phyloP scores from a whole-genome alignment of 345 rosid genomes.

The Citropsis articulata region DNA sequence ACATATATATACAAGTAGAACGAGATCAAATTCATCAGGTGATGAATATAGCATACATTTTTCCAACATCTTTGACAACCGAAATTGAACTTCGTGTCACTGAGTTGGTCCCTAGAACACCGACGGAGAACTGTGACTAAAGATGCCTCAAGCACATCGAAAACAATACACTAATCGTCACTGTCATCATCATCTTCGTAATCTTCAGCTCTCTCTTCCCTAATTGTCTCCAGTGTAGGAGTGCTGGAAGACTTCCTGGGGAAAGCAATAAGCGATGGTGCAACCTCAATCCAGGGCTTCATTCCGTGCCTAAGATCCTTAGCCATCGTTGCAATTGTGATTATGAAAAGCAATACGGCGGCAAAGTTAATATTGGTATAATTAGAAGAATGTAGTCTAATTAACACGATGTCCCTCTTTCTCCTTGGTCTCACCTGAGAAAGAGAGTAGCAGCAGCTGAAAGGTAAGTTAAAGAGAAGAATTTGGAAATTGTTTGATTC shows the following conservation, averaged over 20 bases:
- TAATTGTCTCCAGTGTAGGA: slow-evolving; percentile 43
- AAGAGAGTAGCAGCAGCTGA: neutral
- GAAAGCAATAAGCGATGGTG: slow-evolving; percentile 29
- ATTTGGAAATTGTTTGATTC: neutral
- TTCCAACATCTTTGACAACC: too few species aligned
- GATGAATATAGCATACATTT: too few species aligned
- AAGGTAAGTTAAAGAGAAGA: neutral
- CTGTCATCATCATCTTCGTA: slow-evolving; percentile 4
- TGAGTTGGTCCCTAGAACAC: too few species aligned
- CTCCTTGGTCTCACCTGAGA: slow-evolving; percentile 3
- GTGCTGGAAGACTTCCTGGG: neutral
- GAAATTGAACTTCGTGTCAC: too few species aligned
- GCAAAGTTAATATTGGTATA: too few species aligned
- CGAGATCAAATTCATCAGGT: too few species aligned
- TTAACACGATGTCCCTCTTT: neutral
- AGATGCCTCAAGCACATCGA: too few species aligned
- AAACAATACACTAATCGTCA: too few species aligned
- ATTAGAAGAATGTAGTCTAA: neutral
- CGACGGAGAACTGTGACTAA: too few species aligned
- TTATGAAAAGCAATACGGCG: too few species aligned
- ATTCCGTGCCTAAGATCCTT: neutral
- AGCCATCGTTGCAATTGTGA: slow-evolving; percentile 14
- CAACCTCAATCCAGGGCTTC: slow-evolving; percentile 41
- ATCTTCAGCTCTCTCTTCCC: slow-evolving; percentile 41
- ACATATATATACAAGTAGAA: too few species aligned